Base-by-base conservation (phyloP, 176 grass and related monocot species). In the Oryza meyeriana region DNA sequence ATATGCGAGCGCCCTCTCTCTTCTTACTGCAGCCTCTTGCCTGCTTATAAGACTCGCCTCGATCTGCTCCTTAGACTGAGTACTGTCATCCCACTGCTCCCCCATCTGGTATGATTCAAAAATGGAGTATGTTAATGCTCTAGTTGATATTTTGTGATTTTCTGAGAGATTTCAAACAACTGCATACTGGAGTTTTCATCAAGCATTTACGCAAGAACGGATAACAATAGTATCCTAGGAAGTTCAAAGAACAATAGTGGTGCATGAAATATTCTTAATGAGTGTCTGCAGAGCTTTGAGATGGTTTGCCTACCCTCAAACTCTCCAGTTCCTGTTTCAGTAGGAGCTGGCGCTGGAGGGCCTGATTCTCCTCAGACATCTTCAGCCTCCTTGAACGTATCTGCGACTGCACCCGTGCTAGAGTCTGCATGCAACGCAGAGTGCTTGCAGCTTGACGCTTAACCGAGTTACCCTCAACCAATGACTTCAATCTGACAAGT, bases 351-450 rank as follows among this genome's bases (percentile, higher is more conserved):
- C 89, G 78, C 36, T 95, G 93, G 65, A 99, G 87, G 44, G 93
- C 96, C 70, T 99, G 96, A 65, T 99, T 99, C 85, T 99, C 96
- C 73, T 99, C 96, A 0, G 89, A 86, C 91, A 99, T 95, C 74
- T 92, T 92, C 35, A 90, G 87, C 79, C 96, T 94, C 83, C 91
- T 93, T 22, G 85, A 82, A 30, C 85, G 89, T 58, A 99, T 99
- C 55, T 99, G 93, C 64, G 93, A 91, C 61, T 99, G 96, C 63
- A 99, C 89, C 13, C 96, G 91, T 5, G 93, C 89, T 59, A 99
- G 80, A 62, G 96, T 99, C 77, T 99, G 96, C 91, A 99, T 99
- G 72, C 93, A 95, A 9, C 93, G 82, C 68, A 99, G 75, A 20
- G 96, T 94, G 78, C 88, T 99, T 40, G 93, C 92, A 58, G 96